A percentile compares a stretch with the other conserved stretches of the same genome.
phyloP scores from a whole-genome alignment of 1,139 yeast genomes.

The Magnusiomyces suaveolens region DNA sequence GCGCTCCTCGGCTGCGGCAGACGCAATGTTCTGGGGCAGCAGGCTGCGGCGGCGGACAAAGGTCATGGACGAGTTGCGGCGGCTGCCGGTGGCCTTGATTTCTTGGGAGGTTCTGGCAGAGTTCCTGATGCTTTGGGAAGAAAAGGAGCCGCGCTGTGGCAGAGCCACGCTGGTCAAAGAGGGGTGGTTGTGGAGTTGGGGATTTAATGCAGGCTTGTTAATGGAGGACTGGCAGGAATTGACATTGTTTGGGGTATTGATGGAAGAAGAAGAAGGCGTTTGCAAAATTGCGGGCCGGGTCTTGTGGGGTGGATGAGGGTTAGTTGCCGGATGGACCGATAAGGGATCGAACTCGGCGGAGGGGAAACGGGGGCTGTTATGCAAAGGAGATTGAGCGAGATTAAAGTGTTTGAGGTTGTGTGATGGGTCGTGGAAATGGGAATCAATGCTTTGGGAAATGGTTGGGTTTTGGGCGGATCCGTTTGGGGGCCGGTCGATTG shows the following conservation, averaged over 20 bases:
- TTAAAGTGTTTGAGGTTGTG: not conserved
- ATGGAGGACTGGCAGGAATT: no score
- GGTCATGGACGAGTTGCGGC: slow-evolving; percentile 10
- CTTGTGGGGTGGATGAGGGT: no score
- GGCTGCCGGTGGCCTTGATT: slow-evolving; percentile 6
- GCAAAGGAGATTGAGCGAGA: not conserved
- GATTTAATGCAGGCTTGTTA: no score
- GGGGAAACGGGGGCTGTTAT: no score
- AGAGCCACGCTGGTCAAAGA: not conserved
- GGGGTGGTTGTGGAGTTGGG: not conserved
- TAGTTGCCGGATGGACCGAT: no score
- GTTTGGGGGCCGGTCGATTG: slow-evolving; percentile 1
- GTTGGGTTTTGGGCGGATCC: not conserved
- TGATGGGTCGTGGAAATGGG: not conserved
- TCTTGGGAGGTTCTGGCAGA: not conserved
- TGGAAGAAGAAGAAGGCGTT: no score
- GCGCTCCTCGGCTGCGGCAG: slow-evolving; percentile 11
- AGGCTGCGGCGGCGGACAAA: slow-evolving; percentile 13
- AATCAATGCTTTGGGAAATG: not conserved
- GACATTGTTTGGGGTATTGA: no score
- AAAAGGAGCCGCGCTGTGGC: not conserved
- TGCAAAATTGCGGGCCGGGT: no score
- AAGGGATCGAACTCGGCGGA: no score
- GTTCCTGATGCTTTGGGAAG: not conserved
- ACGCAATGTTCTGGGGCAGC: slow-evolving; percentile 9